Evolutionary conservation across 371 early-diverging fungal species (phyloP).

Genomic region (Nematocida homosporus): DNA sequence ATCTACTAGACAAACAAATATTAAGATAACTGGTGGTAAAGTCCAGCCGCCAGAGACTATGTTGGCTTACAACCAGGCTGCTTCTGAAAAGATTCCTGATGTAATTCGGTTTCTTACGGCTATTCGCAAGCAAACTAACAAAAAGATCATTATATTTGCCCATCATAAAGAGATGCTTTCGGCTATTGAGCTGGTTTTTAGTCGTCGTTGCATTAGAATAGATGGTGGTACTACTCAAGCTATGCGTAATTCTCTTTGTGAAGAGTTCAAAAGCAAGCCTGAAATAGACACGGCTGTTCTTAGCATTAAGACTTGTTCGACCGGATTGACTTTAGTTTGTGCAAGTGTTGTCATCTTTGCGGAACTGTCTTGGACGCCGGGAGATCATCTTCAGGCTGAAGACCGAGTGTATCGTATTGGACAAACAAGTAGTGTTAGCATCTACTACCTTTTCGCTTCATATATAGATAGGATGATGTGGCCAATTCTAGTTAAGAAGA

Average conservation of each 20-base stretch:
- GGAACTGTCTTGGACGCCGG: conserved; percentile 73
- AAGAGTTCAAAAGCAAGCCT: conserved; percentile 66
- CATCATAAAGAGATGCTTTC: conserved; percentile 69
- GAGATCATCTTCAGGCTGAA: conserved; percentile 69
- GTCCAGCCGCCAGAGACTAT: conserved; percentile 13
- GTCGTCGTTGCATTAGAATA: conserved; percentile 69
- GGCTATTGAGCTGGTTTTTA: conserved; percentile 62
- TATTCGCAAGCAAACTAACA: conserved; percentile 67
- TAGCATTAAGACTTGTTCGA: conserved; percentile 70
- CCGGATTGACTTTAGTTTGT: conserved; percentile 70
- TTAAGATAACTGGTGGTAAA: background rate
- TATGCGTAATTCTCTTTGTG: conserved; percentile 61
- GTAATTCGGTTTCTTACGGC: conserved; percentile 41
- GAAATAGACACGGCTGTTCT: conserved; percentile 69
- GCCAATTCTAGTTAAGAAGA: conserved; percentile 60
- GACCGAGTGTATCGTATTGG: conserved; percentile 71
- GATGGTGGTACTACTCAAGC: conserved; percentile 69
- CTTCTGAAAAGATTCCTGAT: conserved; percentile 25
- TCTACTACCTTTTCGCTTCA: conserved; percentile 70
- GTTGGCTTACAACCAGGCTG: conserved; percentile 6
- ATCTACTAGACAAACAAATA: background rate
- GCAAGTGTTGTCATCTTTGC: conserved; percentile 71
- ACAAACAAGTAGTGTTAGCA: conserved; percentile 68
- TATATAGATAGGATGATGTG: conserved; percentile 69
- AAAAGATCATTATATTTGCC: conserved; percentile 69